Evolutionary conservation across 345 rosid genomes (phyloP).

Genomic region (Pistacia integerrima): DNA sequence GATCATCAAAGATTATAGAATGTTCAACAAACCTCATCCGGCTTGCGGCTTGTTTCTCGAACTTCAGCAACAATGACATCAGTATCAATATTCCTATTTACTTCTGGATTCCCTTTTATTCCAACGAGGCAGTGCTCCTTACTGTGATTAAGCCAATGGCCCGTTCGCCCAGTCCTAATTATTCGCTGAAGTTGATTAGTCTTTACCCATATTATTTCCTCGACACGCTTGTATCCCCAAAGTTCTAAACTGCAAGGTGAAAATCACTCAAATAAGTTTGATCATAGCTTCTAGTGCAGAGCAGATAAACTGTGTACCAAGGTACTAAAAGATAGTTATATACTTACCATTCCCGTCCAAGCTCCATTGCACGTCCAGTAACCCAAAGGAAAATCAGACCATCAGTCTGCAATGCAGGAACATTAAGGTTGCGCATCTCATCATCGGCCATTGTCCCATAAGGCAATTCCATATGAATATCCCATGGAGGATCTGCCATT

Average conservation of each 20-base stretch:
- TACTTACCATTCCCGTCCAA: conserved; percentile 93
- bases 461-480: conserved; percentile 99
- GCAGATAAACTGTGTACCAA: neutral
- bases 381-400: conserved; percentile 99
- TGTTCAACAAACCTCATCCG: conserved; percentile 83
- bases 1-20: neutral
- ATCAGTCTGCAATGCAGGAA: conserved; percentile 97
- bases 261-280: conserved; percentile 4
- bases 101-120: conserved; percentile 91
- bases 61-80: conserved; percentile 99
- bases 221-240: conserved; percentile 97
- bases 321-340: conserved; percentile 1
- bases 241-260: conserved; percentile 71
- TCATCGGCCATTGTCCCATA: conserved; percentile 99
- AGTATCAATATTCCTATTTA: conserved; percentile 94
- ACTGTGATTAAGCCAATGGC: conserved; percentile 99
- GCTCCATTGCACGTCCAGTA: conserved; percentile 99
- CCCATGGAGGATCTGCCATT: conserved; percentile 99
- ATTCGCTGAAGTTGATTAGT: conserved; percentile 97
- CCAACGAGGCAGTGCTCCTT: conserved; percentile 99
- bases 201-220: conserved; percentile 96
- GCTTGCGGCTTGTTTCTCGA: conserved; percentile 97
- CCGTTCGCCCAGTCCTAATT: conserved; percentile 96
- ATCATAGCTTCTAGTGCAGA: neutral
- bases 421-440: conserved; percentile 97